phyloP scores from a whole-genome alignment of 179 eudicot species.

The Amaranthus tricolor region DNA sequence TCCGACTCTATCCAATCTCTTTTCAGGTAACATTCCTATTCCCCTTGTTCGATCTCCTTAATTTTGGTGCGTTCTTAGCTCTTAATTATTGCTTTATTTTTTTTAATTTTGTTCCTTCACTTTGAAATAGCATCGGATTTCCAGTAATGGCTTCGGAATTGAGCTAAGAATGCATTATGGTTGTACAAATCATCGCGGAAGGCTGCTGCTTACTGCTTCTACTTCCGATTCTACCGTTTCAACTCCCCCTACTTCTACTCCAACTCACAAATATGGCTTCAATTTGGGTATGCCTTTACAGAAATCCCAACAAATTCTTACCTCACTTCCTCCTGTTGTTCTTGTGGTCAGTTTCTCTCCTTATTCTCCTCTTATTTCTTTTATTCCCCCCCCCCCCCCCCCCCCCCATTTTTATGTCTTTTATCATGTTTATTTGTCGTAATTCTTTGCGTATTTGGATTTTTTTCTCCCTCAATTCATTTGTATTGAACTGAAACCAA shows the following conservation, averaged over 20 bases:
- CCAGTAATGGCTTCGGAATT: slow-evolving; percentile 31
- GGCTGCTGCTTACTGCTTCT: slow-evolving; percentile 30
- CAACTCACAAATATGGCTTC: slow-evolving; percentile 3
- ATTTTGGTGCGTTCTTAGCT: neutral
- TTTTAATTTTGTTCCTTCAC: neutral
- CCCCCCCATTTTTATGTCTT: no score
- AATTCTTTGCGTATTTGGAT: neutral
- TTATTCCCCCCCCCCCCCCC: no score
- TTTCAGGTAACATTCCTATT: slow-evolving; percentile 18
- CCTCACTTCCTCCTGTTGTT: slow-evolving; percentile 47
- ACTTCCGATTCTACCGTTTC: slow-evolving; percentile 16
- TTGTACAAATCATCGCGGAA: slow-evolving; percentile 18
- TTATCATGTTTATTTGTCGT: neutral
- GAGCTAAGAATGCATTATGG: slow-evolving; percentile 25
- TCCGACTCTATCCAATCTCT: slow-evolving; percentile 21
- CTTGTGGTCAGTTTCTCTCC: slow-evolving; percentile 40
- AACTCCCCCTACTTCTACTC: slow-evolving; percentile 18
- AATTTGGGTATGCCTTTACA: slow-evolving; percentile 26
- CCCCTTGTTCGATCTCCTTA: neutral
- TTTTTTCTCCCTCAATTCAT: no score
- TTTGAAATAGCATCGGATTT: slow-evolving; percentile 28
- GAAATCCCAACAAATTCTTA: slow-evolving; percentile 38
- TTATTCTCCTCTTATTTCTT: neutral
- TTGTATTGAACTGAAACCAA: no score
- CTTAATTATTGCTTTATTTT: neutral